A percentile compares a stretch with the other conserved stretches of the same genome.
phyloP scores from a whole-genome alignment of 2,329 filamentous ascomycete genomes.

The Colletotrichum sp. region DNA sequence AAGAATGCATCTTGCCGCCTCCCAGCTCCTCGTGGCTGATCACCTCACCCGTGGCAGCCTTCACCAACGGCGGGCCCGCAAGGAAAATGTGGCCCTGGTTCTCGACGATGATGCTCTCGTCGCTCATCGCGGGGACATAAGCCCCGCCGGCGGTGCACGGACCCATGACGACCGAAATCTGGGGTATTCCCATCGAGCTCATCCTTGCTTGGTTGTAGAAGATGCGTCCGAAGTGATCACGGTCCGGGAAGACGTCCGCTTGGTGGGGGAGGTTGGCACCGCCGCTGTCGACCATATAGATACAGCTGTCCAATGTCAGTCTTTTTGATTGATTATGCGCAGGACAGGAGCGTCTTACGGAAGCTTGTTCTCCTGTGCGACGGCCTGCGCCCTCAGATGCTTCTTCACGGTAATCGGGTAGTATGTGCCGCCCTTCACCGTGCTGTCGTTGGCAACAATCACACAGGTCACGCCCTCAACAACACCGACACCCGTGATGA shows the following conservation, averaged over 20 bases:
- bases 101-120: conserved; percentile 95
- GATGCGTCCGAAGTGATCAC: conserved; percentile 94
- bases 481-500: conserved; percentile 90
- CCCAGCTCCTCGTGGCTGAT: conserved; percentile 91
- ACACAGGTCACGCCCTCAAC: conserved; percentile 92
- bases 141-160: conserved; percentile 95
- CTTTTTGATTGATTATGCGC: not conserved
- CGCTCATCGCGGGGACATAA: conserved; percentile 96
- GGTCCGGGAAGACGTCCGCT: conserved; percentile 93
- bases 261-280: conserved; percentile 95
- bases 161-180: conserved; percentile 96
- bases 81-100: conserved; percentile 98
- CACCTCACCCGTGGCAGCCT: conserved; percentile 92
- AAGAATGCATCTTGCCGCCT: conserved; percentile 87
- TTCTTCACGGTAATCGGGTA: conserved; percentile 98
- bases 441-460: conserved; percentile 95
- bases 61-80: conserved; percentile 91
- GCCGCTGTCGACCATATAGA: conserved; percentile 96
- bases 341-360: conserved; percentile 53
- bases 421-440: conserved; percentile 96
- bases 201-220: conserved; percentile 98
- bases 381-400: conserved; percentile 88
- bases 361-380: conserved; percentile 84
- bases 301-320: conserved; percentile 59
- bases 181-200: conserved; percentile 86